Percentiles rank a stretch among this genome's conserved stretches.
Conservation (phyloP, 2,329 filamentous ascomycete species). For the Botrytis fragariae region DNA sequence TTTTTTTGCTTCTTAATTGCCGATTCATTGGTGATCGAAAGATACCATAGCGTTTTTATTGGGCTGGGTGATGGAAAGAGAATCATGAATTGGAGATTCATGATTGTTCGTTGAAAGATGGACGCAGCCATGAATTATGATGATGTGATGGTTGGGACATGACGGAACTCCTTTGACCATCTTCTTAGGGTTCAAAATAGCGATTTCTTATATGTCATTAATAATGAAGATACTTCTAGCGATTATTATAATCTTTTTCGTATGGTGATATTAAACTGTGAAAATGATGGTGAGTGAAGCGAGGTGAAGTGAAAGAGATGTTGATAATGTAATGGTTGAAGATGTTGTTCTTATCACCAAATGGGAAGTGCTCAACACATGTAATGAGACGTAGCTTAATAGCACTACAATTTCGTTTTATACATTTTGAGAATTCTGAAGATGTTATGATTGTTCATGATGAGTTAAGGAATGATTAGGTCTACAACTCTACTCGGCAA, state of each 20-base stretch:
- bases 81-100: not conserved
- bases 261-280: not conserved
- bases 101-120: not conserved
- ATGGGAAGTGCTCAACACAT: not conserved
- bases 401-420: not conserved
- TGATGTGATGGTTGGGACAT: slow-evolving; percentile 5
- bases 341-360: not conserved
- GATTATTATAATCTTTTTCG: not conserved
- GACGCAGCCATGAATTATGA: slow-evolving; percentile 6
- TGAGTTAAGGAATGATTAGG: not conserved
- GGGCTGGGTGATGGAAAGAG: not conserved
- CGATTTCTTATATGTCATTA: not conserved
- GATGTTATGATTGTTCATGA: not conserved
- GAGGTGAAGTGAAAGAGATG: too few relatives aligned
- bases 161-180: not conserved
- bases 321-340: not conserved
- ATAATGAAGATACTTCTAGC: not conserved
- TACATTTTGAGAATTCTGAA: not conserved
- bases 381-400: not conserved
- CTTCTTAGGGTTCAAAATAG: not conserved
- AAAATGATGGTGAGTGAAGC: not conserved
- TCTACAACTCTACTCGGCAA: not conserved
- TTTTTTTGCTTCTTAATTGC: slow-evolving; percentile 10
- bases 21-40: not conserved
- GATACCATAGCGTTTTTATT: slow-evolving; percentile 10